Conservation (phyloP, 1,284 basidiomycete species). For the Cutaneotrichosporon sp. region DNA sequence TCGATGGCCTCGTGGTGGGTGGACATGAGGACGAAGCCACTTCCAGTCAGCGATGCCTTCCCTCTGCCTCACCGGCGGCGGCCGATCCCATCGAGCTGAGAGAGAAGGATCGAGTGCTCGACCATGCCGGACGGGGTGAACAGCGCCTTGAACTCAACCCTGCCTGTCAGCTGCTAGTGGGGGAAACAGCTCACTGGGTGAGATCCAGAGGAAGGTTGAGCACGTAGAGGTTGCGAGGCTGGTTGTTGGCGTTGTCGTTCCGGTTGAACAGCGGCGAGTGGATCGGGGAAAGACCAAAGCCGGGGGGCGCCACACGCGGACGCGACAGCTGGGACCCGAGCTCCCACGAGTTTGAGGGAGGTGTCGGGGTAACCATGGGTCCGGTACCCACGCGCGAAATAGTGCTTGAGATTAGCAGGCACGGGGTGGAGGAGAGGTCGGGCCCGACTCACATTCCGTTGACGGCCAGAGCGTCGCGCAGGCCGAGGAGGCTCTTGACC, state of each 20-base stretch:
- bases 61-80: conserved; percentile 32
- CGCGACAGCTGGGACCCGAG: conserved; percentile 11
- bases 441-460: too few species aligned
- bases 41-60: conserved; percentile 11
- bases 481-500: conserved; percentile 32
- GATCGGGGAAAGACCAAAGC: conserved; percentile 10
- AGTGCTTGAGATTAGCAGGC: too few species aligned
- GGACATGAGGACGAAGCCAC: conserved; percentile 50
- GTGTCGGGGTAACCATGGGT: too few species aligned
- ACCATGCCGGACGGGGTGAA: conserved; percentile 41
- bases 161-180: conserved; percentile 27
- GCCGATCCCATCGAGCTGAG: conserved; percentile 46
- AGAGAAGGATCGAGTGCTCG: conserved; percentile 47
- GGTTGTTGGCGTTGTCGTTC: conserved; percentile 18
- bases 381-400: conserved; percentile 11
- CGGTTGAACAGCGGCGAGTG: conserved; percentile 3
- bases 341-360: conserved; percentile 23
- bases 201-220: conserved; percentile 47
- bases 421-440: too few species aligned
- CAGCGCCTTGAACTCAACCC: conserved; percentile 42
- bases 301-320: not conserved
- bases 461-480: conserved; percentile 32
- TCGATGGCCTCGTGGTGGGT: conserved; percentile 39
- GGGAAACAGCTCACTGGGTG: conserved; percentile 44
- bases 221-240: conserved; percentile 48